Evolutionary conservation across 148 eudicot species (phyloP).

Genomic region (Diospyros lotus): DNA sequence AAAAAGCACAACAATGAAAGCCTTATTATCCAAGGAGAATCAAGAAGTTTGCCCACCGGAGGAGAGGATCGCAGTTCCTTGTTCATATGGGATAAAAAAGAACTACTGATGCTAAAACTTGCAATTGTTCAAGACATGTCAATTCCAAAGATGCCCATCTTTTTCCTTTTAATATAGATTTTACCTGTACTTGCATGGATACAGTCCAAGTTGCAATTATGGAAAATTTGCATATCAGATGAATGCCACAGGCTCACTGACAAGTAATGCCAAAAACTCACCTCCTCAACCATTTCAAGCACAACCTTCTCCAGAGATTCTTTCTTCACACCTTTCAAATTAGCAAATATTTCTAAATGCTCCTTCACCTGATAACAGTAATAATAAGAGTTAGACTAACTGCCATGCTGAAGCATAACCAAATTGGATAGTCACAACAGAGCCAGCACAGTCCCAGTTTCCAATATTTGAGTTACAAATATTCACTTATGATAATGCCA

Average conservation of each 20-base stretch:
- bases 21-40: too few relatives aligned
- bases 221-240: slow-evolving; percentile 2
- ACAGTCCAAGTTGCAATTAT: background rate
- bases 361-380: slow-evolving; percentile 74
- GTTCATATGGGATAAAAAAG: too few relatives aligned
- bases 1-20: too few relatives aligned
- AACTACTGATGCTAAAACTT: too few relatives aligned
- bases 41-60: too few relatives aligned
- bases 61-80: too few relatives aligned
- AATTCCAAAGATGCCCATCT: background rate
- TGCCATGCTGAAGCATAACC: background rate
- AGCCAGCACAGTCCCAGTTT: too few relatives aligned
- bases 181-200: background rate
- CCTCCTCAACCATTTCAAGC: slow-evolving; percentile 84
- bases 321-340: slow-evolving; percentile 78
- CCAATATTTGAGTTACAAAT: background rate
- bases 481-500: background rate
- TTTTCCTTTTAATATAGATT: background rate
- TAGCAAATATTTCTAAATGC: slow-evolving; percentile 91
- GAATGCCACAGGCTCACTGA: background rate
- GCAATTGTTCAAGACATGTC: background rate
- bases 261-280: slow-evolving; percentile 30
- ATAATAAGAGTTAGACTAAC: slow-evolving; percentile 10
- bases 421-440: background rate
- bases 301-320: slow-evolving; percentile 56